Evolutionary conservation across 208 protist species (phyloP).

Genomic region (Crithidia sp.): DNA sequence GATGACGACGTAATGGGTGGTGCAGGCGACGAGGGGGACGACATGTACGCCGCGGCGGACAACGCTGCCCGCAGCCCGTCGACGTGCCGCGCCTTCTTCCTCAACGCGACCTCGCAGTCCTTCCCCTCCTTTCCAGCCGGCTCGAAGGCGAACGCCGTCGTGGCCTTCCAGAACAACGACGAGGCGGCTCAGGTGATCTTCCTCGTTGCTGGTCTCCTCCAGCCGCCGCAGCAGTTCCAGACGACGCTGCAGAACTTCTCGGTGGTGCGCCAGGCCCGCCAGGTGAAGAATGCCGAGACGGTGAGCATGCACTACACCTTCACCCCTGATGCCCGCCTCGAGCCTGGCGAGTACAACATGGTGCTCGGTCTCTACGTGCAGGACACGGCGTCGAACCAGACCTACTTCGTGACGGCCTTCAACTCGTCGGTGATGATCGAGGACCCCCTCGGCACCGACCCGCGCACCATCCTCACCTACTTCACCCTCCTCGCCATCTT

Average conservation of each 20-base stretch:
- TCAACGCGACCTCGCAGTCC: conserved; percentile 38
- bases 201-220: conserved; percentile 61
- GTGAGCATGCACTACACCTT: conserved; percentile 86
- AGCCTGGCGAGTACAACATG: conserved; percentile 86
- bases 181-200: conserved; percentile 49
- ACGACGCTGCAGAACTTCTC: conserved; percentile 90
- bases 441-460: conserved; percentile 76
- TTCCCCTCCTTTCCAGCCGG: conserved; percentile 62
- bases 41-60: conserved; percentile 31
- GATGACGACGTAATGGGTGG: conserved; percentile 8
- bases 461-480: conserved; percentile 84
- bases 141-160: conserved; percentile 39
- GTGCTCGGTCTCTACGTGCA: conserved; percentile 81
- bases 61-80: conserved; percentile 3
- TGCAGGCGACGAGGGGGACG: conserved; percentile 35
- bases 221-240: conserved; percentile 44
- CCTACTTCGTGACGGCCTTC: conserved; percentile 71
- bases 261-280: conserved; percentile 74
- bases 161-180: conserved; percentile 80
- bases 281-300: conserved; percentile 61
- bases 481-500: conserved; percentile 75
- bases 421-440: conserved; percentile 77
- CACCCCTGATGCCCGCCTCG: conserved; percentile 64
- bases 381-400: conserved; percentile 64
- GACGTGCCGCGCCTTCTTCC: conserved; percentile 65